Base-by-base conservation (phyloP, 1,139 yeast species). In the Magnusiomyces magnusii region DNA sequence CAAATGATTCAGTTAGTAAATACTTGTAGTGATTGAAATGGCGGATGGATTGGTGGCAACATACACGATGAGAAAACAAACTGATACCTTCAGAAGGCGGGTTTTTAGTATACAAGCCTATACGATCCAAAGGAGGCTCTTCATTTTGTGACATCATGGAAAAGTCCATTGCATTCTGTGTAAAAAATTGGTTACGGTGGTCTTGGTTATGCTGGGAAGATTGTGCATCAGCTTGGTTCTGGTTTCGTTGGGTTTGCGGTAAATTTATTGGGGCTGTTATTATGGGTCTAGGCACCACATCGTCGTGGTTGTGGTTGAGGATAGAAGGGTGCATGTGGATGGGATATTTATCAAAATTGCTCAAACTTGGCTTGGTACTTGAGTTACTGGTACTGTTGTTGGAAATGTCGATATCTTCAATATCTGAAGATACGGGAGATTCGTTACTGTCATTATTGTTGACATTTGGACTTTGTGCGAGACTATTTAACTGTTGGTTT, bases 41-140 rank as follows among this genome's bases (percentile, higher is more conserved):
- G 27, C 34, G 17, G 7, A 23, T 2, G 15, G n/a, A n/a, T n/a
- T n/a, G n/a, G n/a, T n/a, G n/a, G 5, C 24, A 23, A 58, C 64
- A 41, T 58, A 62, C 64, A 21, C 96, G 77, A 73, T 92, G 97
- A 24, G 95, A 85, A 69, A 92, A 90, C 57, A 92, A 77, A 1
- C 97, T 89, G 71, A 82, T 89, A 1, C 97, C 98, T 63, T 86
- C 89, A 24, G 82, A 75, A 2, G 97, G 96, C 63, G 86, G 88
- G 66, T 86, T 84, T 65, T 81, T 84, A 70, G 90, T 86, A 71
- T 89, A 90, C 62, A 81, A 81, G 31, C 89, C 80, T 60, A 91
- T 84, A 66, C 96, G 78, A 62, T 73, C 75, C 24, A 66, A 44
- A 2, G 67, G 64, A 28, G 58, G 58, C 47, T 31, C 57, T 55